Percentiles rank a stretch among this genome's conserved stretches.
These are phyloP conservation scores for Eucalyptus fibrosa DNA, from an alignment of 345 rosid species.

Conservation along the genomic window DNA sequence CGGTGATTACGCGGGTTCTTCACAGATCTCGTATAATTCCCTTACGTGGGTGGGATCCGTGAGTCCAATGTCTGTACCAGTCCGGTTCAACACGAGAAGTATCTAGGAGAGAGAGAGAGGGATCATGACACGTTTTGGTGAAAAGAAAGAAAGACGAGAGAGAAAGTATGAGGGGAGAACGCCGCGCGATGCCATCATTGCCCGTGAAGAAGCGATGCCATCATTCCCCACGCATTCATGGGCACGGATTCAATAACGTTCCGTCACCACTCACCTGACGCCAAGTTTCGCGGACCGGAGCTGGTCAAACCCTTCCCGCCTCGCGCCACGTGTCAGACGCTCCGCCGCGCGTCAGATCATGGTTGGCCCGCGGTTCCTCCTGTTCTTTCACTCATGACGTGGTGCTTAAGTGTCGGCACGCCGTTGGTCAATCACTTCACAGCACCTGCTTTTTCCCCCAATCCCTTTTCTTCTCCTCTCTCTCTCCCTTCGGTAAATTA, in stretches of 20 bases:
- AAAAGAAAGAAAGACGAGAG: not conserved
- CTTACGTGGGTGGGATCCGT: not conserved
- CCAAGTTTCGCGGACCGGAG: not conserved
- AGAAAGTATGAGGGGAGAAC: not conserved
- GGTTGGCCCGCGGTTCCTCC: not conserved
- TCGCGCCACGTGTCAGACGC: not conserved
- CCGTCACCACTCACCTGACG: not conserved
- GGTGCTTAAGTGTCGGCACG: not conserved
- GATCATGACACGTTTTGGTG: not conserved
- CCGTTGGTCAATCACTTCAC: not conserved
- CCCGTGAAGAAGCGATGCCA: not conserved
- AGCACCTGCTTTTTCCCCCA: not conserved
- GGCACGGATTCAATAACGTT: not conserved
- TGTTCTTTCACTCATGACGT: rapidly evolving
- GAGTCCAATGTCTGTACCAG: not conserved
- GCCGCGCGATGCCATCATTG: not conserved
- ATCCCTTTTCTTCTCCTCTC: too few species aligned
- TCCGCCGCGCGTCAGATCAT: not conserved
- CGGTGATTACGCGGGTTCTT: not conserved
- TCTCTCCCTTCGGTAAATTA: not conserved
- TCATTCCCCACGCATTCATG: not conserved
- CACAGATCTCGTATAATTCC: not conserved
- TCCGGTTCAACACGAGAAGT: not conserved
- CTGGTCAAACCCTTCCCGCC: not conserved
- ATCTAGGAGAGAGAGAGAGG: not conserved